Evolutionary conservation across 495 filamentous ascomycete genomes (phyloP).

Genomic region (Penicillium mononematosum): DNA sequence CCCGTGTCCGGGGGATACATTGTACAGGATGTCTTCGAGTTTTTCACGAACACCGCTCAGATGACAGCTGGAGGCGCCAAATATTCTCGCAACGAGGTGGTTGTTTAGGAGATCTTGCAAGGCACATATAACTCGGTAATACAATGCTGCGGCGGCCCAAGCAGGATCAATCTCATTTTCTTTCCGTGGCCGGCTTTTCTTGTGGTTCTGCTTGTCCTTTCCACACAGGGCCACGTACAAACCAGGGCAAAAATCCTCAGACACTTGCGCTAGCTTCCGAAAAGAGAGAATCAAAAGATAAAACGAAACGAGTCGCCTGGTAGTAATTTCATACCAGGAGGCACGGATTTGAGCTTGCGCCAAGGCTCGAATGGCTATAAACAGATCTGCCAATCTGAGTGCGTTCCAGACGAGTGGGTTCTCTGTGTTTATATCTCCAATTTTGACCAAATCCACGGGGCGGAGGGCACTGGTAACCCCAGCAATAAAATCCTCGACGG

Average conservation of each 20-base stretch:
- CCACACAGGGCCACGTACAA: slow-evolving; percentile 10
- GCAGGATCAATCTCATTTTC: neutral
- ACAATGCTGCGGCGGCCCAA: slow-evolving; percentile 20
- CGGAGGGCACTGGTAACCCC: neutral
- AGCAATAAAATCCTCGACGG: neutral
- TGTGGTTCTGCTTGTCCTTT: neutral
- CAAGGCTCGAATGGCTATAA: slow-evolving; percentile 11
- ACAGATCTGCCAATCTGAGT: slow-evolving; percentile 9
- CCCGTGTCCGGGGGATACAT: neutral
- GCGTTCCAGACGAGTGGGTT: slow-evolving; percentile 16
- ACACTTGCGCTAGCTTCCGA: slow-evolving; percentile 7
- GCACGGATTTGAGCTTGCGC: slow-evolving; percentile 4
- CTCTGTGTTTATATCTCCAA: neutral
- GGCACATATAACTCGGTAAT: slow-evolving; percentile 13
- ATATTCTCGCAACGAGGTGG: slow-evolving; percentile 9
- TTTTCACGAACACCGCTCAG: neutral
- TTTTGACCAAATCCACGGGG: neutral
- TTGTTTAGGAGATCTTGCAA: slow-evolving; percentile 7
- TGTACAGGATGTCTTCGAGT: slow-evolving; percentile 9
- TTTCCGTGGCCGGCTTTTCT: neutral
- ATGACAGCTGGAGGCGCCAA: neutral
- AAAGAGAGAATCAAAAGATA: slow-evolving; percentile 11
- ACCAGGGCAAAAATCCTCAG: slow-evolving; percentile 7
- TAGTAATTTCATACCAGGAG: neutral
- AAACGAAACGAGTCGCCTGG: slow-evolving; percentile 11